phyloP scores from a whole-genome alignment of 257 asterid genomes.

The Solanum pimpinellifolium region DNA sequence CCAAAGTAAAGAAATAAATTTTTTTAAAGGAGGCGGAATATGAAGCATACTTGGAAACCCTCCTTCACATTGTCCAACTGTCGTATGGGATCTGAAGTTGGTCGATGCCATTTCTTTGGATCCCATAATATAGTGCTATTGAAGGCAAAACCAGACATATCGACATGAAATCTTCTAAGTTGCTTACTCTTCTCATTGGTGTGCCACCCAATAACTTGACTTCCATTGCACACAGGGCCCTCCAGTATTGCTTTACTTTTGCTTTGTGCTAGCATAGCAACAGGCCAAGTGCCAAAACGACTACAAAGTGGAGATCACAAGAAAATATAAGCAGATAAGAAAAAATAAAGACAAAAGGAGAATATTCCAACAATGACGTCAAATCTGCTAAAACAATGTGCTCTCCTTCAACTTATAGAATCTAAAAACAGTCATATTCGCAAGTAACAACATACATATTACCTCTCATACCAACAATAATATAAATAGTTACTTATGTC shows the following conservation, averaged over 20 bases:
- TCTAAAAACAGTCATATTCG: not conserved
- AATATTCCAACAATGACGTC: not conserved
- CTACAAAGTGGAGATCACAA: constrained; percentile 21
- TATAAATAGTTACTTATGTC: not conserved
- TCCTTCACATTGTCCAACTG: constrained; percentile 84
- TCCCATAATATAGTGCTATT: constrained; percentile 94
- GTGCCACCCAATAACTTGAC: constrained; percentile 94
- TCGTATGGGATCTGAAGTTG: constrained; percentile 59
- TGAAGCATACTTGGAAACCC: constrained; percentile 67
- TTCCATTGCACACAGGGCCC: constrained; percentile 94
- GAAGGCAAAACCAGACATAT: constrained; percentile 99
- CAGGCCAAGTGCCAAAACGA: constrained; percentile 99
- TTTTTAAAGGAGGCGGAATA: not conserved
- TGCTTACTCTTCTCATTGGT: constrained; percentile 87
- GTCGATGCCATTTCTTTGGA: constrained; percentile 72
- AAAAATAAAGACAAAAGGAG: not conserved
- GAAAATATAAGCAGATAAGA: not conserved
- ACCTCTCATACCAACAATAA: not conserved
- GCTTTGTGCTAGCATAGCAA: constrained; percentile 81
- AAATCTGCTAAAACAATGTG: not conserved
- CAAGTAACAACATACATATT: not conserved
- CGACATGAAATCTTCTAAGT: constrained; percentile 85
- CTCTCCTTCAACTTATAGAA: not conserved
- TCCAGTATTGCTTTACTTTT: constrained; percentile 68
- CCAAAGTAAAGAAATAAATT: not conserved